phyloP scores from a whole-genome alignment of 1,284 basidiomycete species.

The Ustilago cynodontis region DNA sequence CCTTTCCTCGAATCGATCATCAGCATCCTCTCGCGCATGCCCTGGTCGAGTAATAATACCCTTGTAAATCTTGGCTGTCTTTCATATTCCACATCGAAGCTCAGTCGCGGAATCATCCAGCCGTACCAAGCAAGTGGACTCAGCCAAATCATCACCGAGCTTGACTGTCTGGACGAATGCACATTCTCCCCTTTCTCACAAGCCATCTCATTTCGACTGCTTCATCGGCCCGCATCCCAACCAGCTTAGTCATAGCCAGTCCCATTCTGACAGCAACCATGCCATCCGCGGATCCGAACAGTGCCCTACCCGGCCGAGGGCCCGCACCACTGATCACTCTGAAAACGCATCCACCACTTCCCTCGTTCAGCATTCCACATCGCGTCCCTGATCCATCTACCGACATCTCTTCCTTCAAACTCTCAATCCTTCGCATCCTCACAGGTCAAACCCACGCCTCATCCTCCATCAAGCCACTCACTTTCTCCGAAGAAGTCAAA shows the following conservation, averaged over 20 bases:
- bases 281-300: conserved; percentile 37
- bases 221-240: too few relatives aligned
- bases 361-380: conserved; percentile 61
- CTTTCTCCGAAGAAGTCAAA: conserved; percentile 65
- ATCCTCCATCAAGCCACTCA: conserved; percentile 51
- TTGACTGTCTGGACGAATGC: not conserved
- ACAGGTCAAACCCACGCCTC: conserved; percentile 55
- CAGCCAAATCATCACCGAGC: not conserved
- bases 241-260: not conserved
- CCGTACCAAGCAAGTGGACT: not conserved
- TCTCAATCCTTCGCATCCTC: conserved; percentile 63
- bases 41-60: not conserved
- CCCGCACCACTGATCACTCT: conserved; percentile 56
- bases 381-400: conserved; percentile 59
- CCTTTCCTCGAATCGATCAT: too few relatives aligned
- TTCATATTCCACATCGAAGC: not conserved
- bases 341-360: conserved; percentile 59
- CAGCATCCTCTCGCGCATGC: not conserved
- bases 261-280: conserved; percentile 11
- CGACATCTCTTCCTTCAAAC: conserved; percentile 59
- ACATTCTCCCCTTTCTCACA: not conserved
- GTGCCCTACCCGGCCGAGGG: conserved; percentile 38
- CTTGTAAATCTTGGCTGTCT: not conserved
- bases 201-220: not conserved
- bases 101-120: not conserved